Evolutionary conservation across 257 asterid genomes (phyloP).

Genomic region (Nicotiana attenuata): DNA sequence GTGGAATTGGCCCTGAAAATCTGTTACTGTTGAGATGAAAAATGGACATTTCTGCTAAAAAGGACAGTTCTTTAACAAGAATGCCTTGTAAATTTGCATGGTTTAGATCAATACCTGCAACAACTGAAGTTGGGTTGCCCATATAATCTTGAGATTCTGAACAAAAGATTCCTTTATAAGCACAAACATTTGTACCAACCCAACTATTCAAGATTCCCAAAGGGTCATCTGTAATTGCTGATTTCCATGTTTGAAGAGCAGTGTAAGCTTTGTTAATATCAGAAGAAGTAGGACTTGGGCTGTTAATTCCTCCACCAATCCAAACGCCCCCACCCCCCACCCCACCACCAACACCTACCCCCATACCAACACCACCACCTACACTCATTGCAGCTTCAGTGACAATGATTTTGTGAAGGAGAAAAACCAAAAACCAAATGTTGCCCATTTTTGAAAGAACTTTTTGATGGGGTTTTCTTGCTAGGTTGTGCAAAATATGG

Average conservation of each 20-base stretch:
- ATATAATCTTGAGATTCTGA: slow-evolving; percentile 40
- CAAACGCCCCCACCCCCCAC: slow-evolving; percentile 15
- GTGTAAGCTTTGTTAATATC: slow-evolving; percentile 34
- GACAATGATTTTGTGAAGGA: slow-evolving; percentile 26
- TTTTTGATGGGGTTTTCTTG: neutral
- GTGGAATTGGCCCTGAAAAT: slow-evolving; percentile 57
- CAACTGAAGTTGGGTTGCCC: slow-evolving; percentile 39
- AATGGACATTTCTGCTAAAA: slow-evolving; percentile 45
- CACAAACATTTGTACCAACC: slow-evolving; percentile 71
- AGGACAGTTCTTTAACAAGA: slow-evolving; percentile 48
- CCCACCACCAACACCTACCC: slow-evolving; percentile 17
- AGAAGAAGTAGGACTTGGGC: slow-evolving; percentile 23
- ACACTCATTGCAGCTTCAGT: slow-evolving; percentile 27
- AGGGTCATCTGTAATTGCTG: slow-evolving; percentile 70
- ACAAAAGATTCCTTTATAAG: slow-evolving; percentile 69
- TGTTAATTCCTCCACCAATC: slow-evolving; percentile 23
- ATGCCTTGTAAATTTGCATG: slow-evolving; percentile 61
- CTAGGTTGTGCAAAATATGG: too few relatives aligned
- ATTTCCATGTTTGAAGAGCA: slow-evolving; percentile 90
- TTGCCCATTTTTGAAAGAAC: slow-evolving; percentile 28
- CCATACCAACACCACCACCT: slow-evolving; percentile 45
- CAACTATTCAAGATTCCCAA: slow-evolving; percentile 38
- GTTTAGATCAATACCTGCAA: slow-evolving; percentile 80
- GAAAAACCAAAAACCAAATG: slow-evolving; percentile 16
- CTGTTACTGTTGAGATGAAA: slow-evolving; percentile 78